These are phyloP conservation scores for Tetradesmus obliquus DNA, from an alignment of 139 green algal genomes.

Conservation along the genomic window DNA sequence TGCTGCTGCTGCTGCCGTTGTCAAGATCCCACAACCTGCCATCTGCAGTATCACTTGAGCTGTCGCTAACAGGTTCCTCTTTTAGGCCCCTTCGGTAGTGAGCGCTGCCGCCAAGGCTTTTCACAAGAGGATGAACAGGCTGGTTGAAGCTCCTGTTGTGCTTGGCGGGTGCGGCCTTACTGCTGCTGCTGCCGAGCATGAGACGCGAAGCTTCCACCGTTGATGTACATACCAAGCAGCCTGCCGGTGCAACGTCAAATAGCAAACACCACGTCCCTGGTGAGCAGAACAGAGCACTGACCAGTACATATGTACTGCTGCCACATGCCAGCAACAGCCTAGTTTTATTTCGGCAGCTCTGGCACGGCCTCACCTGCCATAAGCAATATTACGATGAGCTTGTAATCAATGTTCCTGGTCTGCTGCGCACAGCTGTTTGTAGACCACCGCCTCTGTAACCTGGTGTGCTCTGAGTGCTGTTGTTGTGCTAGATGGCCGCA, in stretches of 20 bases:
- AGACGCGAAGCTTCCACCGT: background rate
- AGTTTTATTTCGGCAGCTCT: background rate
- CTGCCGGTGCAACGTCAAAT: background rate
- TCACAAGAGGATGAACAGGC: background rate
- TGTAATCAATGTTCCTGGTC: background rate
- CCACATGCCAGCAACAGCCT: background rate
- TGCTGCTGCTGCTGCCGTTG: background rate
- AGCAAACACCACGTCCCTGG: background rate
- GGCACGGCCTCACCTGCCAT: background rate
- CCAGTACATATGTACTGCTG: background rate
- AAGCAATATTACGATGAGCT: background rate
- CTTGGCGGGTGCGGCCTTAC: no score
- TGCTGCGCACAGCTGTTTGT: background rate
- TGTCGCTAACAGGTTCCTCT: background rate
- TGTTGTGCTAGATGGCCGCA: background rate
- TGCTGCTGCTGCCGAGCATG: background rate
- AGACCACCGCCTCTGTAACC: background rate
- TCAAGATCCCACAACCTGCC: background rate
- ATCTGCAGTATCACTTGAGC: background rate
- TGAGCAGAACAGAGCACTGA: background rate
- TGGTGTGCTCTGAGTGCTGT: background rate
- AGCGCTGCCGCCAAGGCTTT: no score
- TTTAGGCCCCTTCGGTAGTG: background rate
- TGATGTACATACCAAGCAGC: background rate
- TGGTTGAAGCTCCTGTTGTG: background rate